These are phyloP conservation scores for Circinella minor DNA, from an alignment of 371 early-diverging fungal genomes.

Conservation along the genomic window DNA sequence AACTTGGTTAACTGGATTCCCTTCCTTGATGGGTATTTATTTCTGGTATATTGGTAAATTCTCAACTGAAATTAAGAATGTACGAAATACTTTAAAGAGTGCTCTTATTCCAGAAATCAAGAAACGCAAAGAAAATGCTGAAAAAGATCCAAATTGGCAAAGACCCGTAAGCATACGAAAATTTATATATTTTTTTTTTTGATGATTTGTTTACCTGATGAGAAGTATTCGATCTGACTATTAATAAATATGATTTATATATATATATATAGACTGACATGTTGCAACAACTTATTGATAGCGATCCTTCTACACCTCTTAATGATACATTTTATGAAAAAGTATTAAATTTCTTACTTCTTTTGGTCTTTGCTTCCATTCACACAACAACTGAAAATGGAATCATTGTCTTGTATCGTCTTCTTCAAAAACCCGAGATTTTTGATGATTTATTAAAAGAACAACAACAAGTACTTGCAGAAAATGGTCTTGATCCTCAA, in stretches of 20 bases:
- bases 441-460: constrained; percentile 44
- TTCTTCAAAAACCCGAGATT: constrained; percentile 44
- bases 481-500: constrained; percentile 40
- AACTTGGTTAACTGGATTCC: constrained; percentile 17
- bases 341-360: constrained; percentile 15
- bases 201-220: neutral
- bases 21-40: neutral
- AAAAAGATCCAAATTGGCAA: constrained; percentile 6
- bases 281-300: constrained; percentile 23
- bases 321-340: neutral
- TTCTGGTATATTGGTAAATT: neutral
- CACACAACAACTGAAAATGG: constrained; percentile 42
- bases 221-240: too few relatives aligned
- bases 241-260: too few relatives aligned
- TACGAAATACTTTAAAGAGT: neutral
- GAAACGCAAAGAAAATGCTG: neutral
- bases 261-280: constrained; percentile 17
- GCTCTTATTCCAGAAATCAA: neutral
- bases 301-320: neutral
- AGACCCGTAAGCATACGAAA: constrained; percentile 10
- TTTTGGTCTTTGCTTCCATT: constrained; percentile 39
- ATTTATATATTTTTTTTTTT: neutral
- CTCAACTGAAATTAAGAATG: neutral
- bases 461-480: constrained; percentile 38
- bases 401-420: constrained; percentile 37